Base-by-base conservation (phyloP, 306 rosid genomes). In the Fragaria nilgerrensis region DNA sequence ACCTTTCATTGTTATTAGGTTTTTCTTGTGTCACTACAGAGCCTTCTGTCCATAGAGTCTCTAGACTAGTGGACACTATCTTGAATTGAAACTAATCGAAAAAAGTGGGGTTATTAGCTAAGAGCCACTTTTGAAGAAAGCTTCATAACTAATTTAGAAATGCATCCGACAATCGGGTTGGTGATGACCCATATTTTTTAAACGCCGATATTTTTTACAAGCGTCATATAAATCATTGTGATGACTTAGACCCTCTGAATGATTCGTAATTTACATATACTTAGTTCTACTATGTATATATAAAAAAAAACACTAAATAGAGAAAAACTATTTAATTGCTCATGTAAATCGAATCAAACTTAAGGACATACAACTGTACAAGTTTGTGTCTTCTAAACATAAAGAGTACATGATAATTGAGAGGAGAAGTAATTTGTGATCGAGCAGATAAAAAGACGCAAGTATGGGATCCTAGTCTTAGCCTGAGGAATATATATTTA, bases 11-110 rank as follows among this genome's bases (percentile, higher is more conserved):
- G 58, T 45, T 83, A 76, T 72, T 70, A 53, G 34, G 29, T 52
- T 52, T 52, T 53, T 82, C 83, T 83, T 43, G 81, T 73, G 87
- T 85, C 86, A 75, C 80, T 79, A 68, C 84, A 68, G 58, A 75
- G 70, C 61, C 61, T 81, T 81, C 80, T 80, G 47, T 43, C 80
- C 58, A 77, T 34, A 49, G 41, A 75, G 75, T 84, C 81, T 80
- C 34, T 36, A 72, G 68, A 77, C 56, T 64, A 55, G 68, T 58
- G 79, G 81, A 49, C 20, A 59, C 37, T 29, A 9, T 47, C 16
- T 36, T 9, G 19, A 41, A 56, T 37, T 5, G 41, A 22, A 69
- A 69, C 74, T 76, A 80, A 65, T 77, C 45, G 68, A 9, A 1
- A 53, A 73, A 43, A 68, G 77, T 75, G 8, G 43, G 44, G 10